Conservation (phyloP, 805 yeast genomes). For the Ogataea minuta region DNA sequence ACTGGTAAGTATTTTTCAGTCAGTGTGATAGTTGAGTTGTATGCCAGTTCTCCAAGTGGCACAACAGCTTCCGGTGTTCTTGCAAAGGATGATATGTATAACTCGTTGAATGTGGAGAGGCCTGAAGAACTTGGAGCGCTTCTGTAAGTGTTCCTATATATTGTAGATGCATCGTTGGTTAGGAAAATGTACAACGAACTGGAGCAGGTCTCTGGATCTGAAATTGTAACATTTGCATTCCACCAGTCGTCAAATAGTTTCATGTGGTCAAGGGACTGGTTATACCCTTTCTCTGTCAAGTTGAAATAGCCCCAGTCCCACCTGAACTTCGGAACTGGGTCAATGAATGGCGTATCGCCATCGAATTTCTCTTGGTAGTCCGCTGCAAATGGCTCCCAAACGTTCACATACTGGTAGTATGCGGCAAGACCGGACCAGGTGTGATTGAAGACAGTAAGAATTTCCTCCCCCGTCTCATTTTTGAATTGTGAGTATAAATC, state of each 20-base stretch:
- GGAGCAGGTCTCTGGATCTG: constrained; percentile 12
- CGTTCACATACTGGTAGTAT: constrained; percentile 13
- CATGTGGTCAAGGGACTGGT: constrained; percentile 11
- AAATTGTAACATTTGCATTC: constrained; percentile 12
- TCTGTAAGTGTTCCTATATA: constrained; percentile 10
- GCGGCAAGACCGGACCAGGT: constrained; percentile 16
- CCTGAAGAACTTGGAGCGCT: constrained; percentile 10
- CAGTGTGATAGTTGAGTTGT: constrained; percentile 14
- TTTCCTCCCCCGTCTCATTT: constrained; percentile 9
- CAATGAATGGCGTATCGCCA: constrained; percentile 14
- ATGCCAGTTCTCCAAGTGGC: constrained; percentile 13
- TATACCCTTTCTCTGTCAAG: constrained; percentile 12
- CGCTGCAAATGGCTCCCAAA: constrained; percentile 14
- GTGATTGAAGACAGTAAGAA: constrained; percentile 11
- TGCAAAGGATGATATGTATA: constrained; percentile 16
- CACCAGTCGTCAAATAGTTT: constrained; percentile 13
- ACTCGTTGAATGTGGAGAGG: constrained; percentile 9
- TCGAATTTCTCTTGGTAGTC: constrained; percentile 8
- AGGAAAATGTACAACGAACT: constrained; percentile 11
- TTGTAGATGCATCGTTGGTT: constrained; percentile 9
- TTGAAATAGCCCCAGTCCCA: constrained; percentile 18
- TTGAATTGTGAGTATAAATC: constrained; percentile 7
- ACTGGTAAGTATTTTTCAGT: constrained; percentile 15
- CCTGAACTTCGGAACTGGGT: constrained; percentile 15
- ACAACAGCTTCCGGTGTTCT: constrained; percentile 16